Conservation (phyloP, 495 filamentous ascomycete species). For the Talaromyces proteolyticus region DNA sequence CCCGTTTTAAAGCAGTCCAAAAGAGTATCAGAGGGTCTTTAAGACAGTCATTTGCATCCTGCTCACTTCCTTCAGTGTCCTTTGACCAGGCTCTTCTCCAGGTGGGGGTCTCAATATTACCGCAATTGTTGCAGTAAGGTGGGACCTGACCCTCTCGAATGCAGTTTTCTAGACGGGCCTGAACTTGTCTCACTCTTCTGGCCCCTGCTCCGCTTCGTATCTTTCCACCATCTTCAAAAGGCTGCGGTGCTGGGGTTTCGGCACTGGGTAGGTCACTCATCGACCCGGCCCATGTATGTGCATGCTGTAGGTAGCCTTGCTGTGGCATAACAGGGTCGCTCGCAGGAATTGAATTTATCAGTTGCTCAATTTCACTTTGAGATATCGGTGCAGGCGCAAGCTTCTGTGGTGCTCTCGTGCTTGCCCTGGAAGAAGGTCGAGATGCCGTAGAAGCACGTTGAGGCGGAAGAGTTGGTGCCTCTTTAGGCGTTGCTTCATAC, state of each 20-base stretch:
- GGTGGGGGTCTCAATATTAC: constrained; percentile 88
- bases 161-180: constrained; percentile 52
- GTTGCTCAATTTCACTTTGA: constrained; percentile 27
- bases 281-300: constrained; percentile 41
- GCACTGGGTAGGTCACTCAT: constrained; percentile 32
- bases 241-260: constrained; percentile 24
- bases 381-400: constrained; percentile 33
- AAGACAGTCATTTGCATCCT: constrained; percentile 58
- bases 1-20: constrained; percentile 57
- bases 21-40: constrained; percentile 57
- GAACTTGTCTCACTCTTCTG: constrained; percentile 32
- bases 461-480: constrained; percentile 11
- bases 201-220: constrained; percentile 31
- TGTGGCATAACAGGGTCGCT: constrained; percentile 51
- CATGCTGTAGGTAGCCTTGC: constrained; percentile 29
- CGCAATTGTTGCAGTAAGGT: constrained; percentile 85
- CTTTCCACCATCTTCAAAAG: constrained; percentile 19
- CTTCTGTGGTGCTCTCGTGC: constrained; percentile 30
- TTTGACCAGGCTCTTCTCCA: constrained; percentile 88
- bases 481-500: constrained; percentile 12
- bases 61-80: constrained; percentile 53
- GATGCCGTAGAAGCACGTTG: constrained; percentile 17
- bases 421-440: constrained; percentile 31
- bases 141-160: constrained; percentile 71
- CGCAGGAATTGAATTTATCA: constrained; percentile 39